Evolutionary conservation across 2,329 filamentous ascomycete species (phyloP), one percentile per base, ranked within the genome.

Genomic region (Didymella glomerata): DNA sequence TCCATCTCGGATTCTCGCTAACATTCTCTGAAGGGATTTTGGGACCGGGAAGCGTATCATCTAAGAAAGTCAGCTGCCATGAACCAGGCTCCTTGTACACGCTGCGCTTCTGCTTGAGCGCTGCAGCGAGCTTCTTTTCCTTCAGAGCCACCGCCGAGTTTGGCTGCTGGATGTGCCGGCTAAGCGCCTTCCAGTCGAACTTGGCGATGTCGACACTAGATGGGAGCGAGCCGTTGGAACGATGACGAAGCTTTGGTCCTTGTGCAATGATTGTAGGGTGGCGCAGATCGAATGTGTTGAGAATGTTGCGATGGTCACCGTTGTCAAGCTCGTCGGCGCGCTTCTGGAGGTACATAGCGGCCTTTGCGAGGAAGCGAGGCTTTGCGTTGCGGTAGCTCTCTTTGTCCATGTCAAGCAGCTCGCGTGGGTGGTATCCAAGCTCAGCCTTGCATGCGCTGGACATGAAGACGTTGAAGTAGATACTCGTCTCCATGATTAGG

Each of bases 61-160:
- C 32, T 30, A 65, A 11, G 27, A 64, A 64, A 10, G 58, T 34
- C 47, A 62, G n/a, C 48, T 41, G 56, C 62, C 60, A 64, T 4
- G 52, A 38, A 18, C 48, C 54, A 8, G 50, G 54, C 44, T 62
- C 45, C 36, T 56, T 64, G 41, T 58, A 64, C 4, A 48, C 57
- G 20, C 53, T 60, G 10, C 60, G 53, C 16, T 58, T 42, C 47
- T 48, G 30, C 8, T 60, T 45, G 27, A 64, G 45, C 7, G 10
- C 7, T 24, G 45, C 55, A 10, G 60, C 54, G 30, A 20, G 48
- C 48, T 55, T 57, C 41, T 61, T 65, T 46, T 63, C 60, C 9
- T 46, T 47, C 4, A 59, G 51, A 13, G 34, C 27, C 4, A 63
- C 52, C 1, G 44, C 28, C 9, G 45, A 20, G 3, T 24, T 24